A percentile compares a stretch with the other conserved stretches of the same genome.
Evolutionary conservation across 345 rosid species (phyloP).

Genomic region (Rhodamnia argentea): DNA sequence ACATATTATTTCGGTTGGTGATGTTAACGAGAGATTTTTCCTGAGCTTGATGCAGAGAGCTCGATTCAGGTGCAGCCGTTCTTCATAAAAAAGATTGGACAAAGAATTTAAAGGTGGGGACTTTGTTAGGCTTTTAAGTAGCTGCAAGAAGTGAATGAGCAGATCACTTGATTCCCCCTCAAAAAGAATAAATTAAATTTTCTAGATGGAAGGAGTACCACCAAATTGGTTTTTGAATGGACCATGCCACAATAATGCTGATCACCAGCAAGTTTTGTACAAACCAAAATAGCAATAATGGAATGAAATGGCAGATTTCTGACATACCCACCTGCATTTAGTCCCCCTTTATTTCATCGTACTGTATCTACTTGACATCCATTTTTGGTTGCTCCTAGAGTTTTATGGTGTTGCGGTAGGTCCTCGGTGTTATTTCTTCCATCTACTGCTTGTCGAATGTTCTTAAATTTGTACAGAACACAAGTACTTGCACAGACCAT

Average conservation of each 20-base stretch:
- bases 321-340: neutral
- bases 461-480: neutral
- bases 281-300: neutral
- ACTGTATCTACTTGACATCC: neutral
- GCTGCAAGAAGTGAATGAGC: neutral
- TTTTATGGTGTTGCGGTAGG: neutral
- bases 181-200: neutral
- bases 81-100: neutral
- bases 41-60: neutral
- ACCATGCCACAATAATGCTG: neutral
- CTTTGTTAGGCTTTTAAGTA: neutral
- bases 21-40: neutral
- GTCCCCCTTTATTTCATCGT: neutral
- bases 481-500: neutral
- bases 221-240: neutral
- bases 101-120: neutral
- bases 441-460: neutral
- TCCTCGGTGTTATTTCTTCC: neutral
- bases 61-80: neutral
- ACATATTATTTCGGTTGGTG: neutral
- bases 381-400: neutral
- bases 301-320: neutral
- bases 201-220: neutral
- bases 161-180: neutral
- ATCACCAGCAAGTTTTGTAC: neutral